These are phyloP conservation scores for Xylaria sp. DNA, from an alignment of 2,329 filamentous ascomycete species.

Conservation along the genomic window DNA sequence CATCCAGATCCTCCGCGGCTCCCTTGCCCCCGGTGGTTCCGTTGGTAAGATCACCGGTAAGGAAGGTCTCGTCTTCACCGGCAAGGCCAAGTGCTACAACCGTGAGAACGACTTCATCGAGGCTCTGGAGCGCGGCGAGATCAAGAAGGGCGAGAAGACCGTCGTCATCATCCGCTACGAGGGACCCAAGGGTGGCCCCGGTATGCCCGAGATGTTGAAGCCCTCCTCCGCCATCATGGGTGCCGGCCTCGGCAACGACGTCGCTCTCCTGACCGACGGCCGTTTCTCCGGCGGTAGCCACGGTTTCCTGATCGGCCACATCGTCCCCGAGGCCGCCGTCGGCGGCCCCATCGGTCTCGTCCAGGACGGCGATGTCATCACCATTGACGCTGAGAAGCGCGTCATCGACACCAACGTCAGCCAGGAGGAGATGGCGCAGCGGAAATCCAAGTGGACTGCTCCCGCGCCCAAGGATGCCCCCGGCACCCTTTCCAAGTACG, in stretches of 20 bases:
- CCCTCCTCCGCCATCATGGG: conserved; percentile 92
- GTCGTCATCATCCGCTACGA: conserved; percentile 91
- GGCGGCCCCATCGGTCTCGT: conserved; percentile 81
- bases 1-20: conserved; percentile 81
- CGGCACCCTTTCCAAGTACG: conserved; percentile 68
- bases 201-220: conserved; percentile 94
- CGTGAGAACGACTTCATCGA: conserved; percentile 76
- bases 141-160: conserved; percentile 81
- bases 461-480: conserved; percentile 54
- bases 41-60: conserved; percentile 95
- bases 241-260: conserved; percentile 70
- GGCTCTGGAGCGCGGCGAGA: conserved; percentile 69
- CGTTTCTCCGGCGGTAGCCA: conserved; percentile 77
- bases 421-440: conserved; percentile 56
- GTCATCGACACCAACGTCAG: conserved; percentile 63
- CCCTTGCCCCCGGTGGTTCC: conserved; percentile 77
- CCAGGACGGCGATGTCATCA: conserved; percentile 72
- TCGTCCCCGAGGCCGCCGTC: conserved; percentile 80
- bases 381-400: conserved; percentile 74
- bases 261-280: conserved; percentile 68
- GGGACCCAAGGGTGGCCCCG: conserved; percentile 86
- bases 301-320: conserved; percentile 82
- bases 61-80: conserved; percentile 77
- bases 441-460: conserved; percentile 56
- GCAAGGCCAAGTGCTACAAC: conserved; percentile 77